phyloP scores from a whole-genome alignment of 2,329 filamentous ascomycete species.

The Dothiorella sarmentorum region DNA sequence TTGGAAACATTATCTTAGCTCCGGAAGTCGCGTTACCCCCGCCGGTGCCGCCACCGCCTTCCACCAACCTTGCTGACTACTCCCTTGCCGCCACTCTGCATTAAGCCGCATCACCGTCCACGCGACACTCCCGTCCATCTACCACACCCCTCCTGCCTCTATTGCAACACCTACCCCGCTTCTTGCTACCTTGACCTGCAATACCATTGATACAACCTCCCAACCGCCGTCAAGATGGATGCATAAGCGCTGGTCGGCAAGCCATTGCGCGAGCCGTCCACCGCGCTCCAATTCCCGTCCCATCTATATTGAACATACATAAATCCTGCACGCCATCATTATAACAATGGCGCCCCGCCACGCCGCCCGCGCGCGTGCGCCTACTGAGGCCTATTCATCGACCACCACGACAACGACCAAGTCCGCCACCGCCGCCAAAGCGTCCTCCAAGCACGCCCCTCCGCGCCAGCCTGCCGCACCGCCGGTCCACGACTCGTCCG shows the following conservation, averaged over 20 bases:
- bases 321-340: conserved; percentile 20
- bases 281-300: conserved; percentile 29
- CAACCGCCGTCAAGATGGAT: conserved; percentile 38
- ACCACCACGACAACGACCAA: not conserved
- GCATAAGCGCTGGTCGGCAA: conserved; percentile 31
- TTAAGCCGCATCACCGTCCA: conserved; percentile 8
- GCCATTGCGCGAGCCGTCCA: conserved; percentile 28
- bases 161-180: not conserved
- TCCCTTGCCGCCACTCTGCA: not conserved
- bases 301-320: conserved; percentile 10
- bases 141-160: not conserved
- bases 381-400: not conserved
- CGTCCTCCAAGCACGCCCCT: not conserved
- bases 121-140: not conserved
- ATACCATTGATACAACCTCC: conserved; percentile 29
- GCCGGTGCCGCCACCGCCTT: not conserved
- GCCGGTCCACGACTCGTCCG: conserved; percentile 39
- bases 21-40: too few species aligned
- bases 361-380: not conserved
- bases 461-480: not conserved
- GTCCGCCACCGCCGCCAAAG: not conserved
- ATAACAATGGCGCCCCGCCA: not conserved
- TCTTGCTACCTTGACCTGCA: conserved; percentile 31
- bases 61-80: conserved; percentile 13
- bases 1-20: too few species aligned